Conservation (phyloP, 1,139 yeast species). For the Geotrichum europaeum region DNA sequence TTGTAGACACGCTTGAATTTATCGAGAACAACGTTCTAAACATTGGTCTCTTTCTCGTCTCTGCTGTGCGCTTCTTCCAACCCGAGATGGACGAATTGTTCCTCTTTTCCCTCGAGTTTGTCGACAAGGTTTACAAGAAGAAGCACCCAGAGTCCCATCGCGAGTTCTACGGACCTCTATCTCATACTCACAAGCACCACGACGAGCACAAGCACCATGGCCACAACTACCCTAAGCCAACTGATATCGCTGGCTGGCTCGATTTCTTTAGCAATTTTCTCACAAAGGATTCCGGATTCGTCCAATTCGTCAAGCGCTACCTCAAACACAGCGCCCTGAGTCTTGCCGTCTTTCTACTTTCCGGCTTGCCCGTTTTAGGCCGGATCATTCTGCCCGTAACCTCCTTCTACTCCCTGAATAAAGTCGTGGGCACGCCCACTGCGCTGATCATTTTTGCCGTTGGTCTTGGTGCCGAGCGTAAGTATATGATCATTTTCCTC, state of each 20-base stretch:
- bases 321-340: slow-evolving; percentile 27
- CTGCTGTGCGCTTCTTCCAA: slow-evolving; percentile 38
- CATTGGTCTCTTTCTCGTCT: slow-evolving; percentile 41
- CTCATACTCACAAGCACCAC: not conserved
- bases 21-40: slow-evolving; percentile 40
- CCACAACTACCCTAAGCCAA: not conserved
- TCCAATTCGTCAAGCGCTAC: slow-evolving; percentile 22
- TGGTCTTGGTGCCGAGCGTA: slow-evolving; percentile 37
- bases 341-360: slow-evolving; percentile 29
- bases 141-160: slow-evolving; percentile 37
- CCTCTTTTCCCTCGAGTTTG: slow-evolving; percentile 39
- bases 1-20: slow-evolving; percentile 30
- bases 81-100: slow-evolving; percentile 39
- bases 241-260: not conserved
- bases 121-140: slow-evolving; percentile 37
- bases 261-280: not conserved
- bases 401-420: slow-evolving; percentile 42
- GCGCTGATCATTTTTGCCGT: slow-evolving; percentile 39
- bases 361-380: slow-evolving; percentile 40
- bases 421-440: slow-evolving; percentile 44
- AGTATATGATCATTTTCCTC: slow-evolving; percentile 37
- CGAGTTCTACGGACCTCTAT: slow-evolving; percentile 24
- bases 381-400: slow-evolving; percentile 38
- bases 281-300: not conserved
- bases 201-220: not conserved